Percentiles rank a stretch among this genome's conserved stretches.
Evolutionary conservation across 2,329 filamentous ascomycete genomes (phyloP).

Genomic region (Fusarium fracticaudum): DNA sequence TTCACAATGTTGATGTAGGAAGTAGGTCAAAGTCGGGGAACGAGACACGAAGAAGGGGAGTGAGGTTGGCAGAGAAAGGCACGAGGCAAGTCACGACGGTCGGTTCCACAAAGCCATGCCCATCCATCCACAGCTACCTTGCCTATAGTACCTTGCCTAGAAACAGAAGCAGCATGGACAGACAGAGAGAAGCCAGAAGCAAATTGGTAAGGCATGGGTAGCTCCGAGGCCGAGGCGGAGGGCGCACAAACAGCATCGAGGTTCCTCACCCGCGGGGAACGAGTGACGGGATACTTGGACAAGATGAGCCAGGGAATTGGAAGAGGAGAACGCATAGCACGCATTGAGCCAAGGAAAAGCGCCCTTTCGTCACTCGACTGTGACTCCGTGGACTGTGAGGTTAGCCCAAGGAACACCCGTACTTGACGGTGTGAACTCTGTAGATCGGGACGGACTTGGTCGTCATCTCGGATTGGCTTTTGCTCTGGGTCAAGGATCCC

Average conservation of each 20-base stretch:
- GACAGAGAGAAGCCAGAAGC: conserved; percentile 14
- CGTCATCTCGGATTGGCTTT: conserved; percentile 13
- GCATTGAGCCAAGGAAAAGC: conserved; percentile 38
- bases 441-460: conserved; percentile 43
- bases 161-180: conserved; percentile 7
- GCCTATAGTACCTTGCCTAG: not conserved
- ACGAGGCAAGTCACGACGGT: conserved; percentile 47
- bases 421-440: conserved; percentile 44
- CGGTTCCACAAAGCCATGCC: conserved; percentile 42
- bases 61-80: conserved; percentile 39
- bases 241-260: conserved; percentile 29
- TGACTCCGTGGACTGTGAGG: conserved; percentile 35
- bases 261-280: conserved; percentile 37
- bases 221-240: conserved; percentile 39
- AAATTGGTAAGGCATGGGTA: conserved; percentile 26
- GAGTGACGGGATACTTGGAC: conserved; percentile 38
- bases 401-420: conserved; percentile 25
- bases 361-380: conserved; percentile 32
- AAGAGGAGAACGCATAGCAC: conserved; percentile 11
- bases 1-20: conserved; percentile 29
- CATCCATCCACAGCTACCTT: not conserved
- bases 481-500: not conserved
- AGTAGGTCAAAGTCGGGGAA: conserved; percentile 35
- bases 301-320: conserved; percentile 14
- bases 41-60: conserved; percentile 32